Percentiles rank a stretch among this genome's conserved stretches.
phyloP scores from a whole-genome alignment of 129 eudicot genomes.

The Logfia minima region DNA sequence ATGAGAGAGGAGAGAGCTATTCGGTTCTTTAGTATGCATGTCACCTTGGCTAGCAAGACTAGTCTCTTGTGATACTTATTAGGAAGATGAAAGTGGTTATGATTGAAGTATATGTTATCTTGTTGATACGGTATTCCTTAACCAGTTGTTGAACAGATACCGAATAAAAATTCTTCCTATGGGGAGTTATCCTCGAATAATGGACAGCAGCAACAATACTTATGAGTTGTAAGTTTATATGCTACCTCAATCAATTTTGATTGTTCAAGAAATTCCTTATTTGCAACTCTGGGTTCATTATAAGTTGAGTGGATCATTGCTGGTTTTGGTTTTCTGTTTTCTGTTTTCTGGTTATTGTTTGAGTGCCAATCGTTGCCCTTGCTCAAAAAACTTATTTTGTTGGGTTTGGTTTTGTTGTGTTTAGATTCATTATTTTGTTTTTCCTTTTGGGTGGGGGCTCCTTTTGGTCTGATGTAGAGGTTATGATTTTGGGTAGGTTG shows the following conservation, averaged over 20 bases:
- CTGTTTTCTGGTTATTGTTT: too few relatives aligned
- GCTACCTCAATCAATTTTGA: background rate
- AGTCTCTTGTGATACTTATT: background rate
- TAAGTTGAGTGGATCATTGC: background rate
- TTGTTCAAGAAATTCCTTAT: background rate
- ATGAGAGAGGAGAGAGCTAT: background rate
- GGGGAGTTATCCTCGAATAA: slow-evolving; percentile 97
- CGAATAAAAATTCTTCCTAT: slow-evolving; percentile 85
- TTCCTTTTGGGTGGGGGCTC: background rate
- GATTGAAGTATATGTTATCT: slow-evolving; percentile 7
- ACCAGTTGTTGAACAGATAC: slow-evolving; percentile 50
- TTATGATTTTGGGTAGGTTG: background rate
- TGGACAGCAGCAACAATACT: slow-evolving; percentile 84
- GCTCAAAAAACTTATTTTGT: background rate
- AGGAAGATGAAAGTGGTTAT: background rate
- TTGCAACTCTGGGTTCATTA: background rate
- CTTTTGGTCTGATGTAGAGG: background rate
- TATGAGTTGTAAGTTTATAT: slow-evolving; percentile 78
- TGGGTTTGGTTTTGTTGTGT: too few relatives aligned
- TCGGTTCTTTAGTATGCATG: background rate
- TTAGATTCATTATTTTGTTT: background rate
- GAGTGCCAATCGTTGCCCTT: background rate
- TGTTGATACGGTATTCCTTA: slow-evolving; percentile 36
- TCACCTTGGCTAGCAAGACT: slow-evolving; percentile 9
- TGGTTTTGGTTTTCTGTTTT: too few relatives aligned